These are phyloP conservation scores for Fusarium penzigii DNA, from an alignment of 2,329 filamentous ascomycete genomes.

Conservation along the genomic window DNA sequence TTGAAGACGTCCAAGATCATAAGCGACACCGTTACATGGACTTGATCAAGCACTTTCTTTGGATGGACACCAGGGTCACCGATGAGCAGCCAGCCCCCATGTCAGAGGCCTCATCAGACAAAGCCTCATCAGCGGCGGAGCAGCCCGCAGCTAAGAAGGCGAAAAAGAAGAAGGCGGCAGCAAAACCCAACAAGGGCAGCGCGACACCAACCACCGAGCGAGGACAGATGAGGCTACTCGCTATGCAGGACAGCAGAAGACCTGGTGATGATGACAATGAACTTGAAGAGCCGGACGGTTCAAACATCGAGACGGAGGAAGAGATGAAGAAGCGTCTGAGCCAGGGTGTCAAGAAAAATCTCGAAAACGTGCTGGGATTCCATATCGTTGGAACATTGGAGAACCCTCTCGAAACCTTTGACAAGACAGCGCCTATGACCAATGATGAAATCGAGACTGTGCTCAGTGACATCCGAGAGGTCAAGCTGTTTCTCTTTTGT, in stretches of 20 bases:
- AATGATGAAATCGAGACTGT: constrained; percentile 25
- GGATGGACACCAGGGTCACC: constrained; percentile 17
- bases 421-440: constrained; percentile 28
- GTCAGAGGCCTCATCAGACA: neutral
- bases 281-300: constrained; percentile 26
- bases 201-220: neutral
- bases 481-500: constrained; percentile 31
- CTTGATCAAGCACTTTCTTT: constrained; percentile 32
- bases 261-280: neutral
- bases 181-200: neutral
- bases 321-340: constrained; percentile 30
- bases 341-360: constrained; percentile 30
- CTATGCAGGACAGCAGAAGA: constrained; percentile 8
- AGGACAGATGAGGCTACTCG: constrained; percentile 21
- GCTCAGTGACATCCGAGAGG: constrained; percentile 27
- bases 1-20: constrained; percentile 25
- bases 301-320: constrained; percentile 30
- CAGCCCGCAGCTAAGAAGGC: constrained; percentile 7
- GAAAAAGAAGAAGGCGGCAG: constrained; percentile 15
- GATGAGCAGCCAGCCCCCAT: neutral
- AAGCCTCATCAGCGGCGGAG: neutral
- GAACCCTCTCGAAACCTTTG: constrained; percentile 26
- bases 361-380: constrained; percentile 14
- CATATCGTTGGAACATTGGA: constrained; percentile 28
- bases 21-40: constrained; percentile 29